Conservation (phyloP, 345 rosid species). For the Brassica incana region DNA sequence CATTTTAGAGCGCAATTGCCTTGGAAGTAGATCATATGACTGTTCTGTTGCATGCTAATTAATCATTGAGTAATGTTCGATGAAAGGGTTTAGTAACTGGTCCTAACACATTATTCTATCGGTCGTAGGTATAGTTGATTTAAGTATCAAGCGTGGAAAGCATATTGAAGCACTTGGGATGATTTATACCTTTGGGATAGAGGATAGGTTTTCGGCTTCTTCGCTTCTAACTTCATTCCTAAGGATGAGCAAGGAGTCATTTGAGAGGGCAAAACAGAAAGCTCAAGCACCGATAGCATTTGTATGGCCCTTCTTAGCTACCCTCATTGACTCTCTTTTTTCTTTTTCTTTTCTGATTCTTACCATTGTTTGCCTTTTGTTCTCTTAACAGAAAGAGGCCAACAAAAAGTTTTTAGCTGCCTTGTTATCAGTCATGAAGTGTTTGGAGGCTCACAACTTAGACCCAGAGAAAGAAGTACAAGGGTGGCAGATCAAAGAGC, state of each 20-base stretch:
- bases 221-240: conserved; percentile 52
- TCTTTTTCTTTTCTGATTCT: neutral
- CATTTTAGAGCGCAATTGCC: neutral
- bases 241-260: conserved; percentile 52
- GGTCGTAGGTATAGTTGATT: conserved; percentile 39
- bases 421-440: conserved; percentile 51
- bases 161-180: conserved; percentile 62
- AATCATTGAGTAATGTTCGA: neutral
- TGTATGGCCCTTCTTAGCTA: conserved; percentile 38
- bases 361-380: conserved; percentile 8
- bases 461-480: conserved; percentile 55
- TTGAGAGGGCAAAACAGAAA: conserved; percentile 45
- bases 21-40: neutral
- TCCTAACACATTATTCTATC: neutral
- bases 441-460: conserved; percentile 53
- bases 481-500: conserved; percentile 57
- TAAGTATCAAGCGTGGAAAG: conserved; percentile 32
- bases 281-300: conserved; percentile 39
- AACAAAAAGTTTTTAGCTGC: conserved; percentile 48
- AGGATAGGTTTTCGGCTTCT: conserved; percentile 57
- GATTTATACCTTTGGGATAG: conserved; percentile 54
- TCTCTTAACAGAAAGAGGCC: conserved; percentile 38
- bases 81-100: neutral
- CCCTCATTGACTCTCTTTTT: neutral
- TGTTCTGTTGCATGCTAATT: neutral